These are phyloP conservation scores for Puccinia polysora DNA, from an alignment of 1,284 basidiomycete genomes.

Conservation along the genomic window DNA sequence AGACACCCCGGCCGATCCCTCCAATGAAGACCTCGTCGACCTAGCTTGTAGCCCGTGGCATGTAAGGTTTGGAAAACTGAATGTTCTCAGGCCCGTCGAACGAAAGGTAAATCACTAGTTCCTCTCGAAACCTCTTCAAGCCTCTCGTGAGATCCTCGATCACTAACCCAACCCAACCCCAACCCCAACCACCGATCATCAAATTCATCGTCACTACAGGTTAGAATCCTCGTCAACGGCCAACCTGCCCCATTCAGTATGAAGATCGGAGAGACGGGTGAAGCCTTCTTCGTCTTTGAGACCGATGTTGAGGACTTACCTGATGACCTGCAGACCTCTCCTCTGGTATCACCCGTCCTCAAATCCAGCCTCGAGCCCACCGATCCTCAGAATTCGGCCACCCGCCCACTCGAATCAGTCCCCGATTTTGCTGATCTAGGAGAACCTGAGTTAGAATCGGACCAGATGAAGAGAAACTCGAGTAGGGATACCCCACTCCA, in stretches of 20 bases:
- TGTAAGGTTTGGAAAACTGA: conserved; percentile 96
- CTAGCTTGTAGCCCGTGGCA: conserved; percentile 94
- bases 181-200: background rate
- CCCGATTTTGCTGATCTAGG: conserved; percentile 41
- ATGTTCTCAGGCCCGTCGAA: conserved; percentile 86
- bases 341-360: conserved; percentile 54
- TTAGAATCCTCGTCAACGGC: conserved; percentile 60
- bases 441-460: conserved; percentile 21
- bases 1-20: conserved; percentile 41
- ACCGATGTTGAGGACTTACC: conserved; percentile 84
- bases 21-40: conserved; percentile 53
- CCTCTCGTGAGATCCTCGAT: background rate
- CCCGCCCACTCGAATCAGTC: conserved; percentile 15
- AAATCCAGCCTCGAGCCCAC: conserved; percentile 45
- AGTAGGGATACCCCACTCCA: background rate
- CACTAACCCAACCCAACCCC: background rate
- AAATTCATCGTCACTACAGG: conserved; percentile 3
- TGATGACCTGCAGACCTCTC: conserved; percentile 86
- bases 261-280: conserved; percentile 98
- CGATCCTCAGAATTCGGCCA: conserved; percentile 6
- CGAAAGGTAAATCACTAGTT: conserved; percentile 88
- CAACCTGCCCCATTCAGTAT: conserved; percentile 79
- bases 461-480: conserved; percentile 5
- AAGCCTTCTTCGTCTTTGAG: conserved; percentile 98
- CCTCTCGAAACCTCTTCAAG: background rate